Evolutionary conservation across 805 yeast genomes (phyloP), one percentile per base, ranked within the genome.

Genomic region (Cyberlindnera petersonii): DNA sequence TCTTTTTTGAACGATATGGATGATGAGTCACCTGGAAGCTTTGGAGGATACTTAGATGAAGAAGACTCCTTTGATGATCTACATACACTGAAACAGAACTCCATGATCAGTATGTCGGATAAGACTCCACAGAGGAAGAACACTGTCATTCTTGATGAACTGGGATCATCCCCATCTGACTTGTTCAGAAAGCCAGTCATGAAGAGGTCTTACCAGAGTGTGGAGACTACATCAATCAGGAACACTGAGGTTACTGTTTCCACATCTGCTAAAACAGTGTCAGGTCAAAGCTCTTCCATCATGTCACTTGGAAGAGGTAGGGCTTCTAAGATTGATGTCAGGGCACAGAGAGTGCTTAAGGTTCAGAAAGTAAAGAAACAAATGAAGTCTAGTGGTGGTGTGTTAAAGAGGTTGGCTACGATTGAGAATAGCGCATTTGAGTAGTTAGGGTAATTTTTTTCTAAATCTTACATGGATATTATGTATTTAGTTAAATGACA

Each of bases 221-320:
- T 60, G n/a, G 66, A 61, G 32, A 64, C 60, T 11, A 64, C 61
- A 24, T 67, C 44, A 3, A 15, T 61, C 39, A 65, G 66, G 39
- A 72, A 66, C 26, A 71, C 61, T 18, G 64, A 61, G 27, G 83
- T 80, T 15, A 75, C 75, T 1, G 59, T 76, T 5, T 68, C 76
- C 31, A 73, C 72, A 24, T 68, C 72, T 21, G 74, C 75, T 50
- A 77, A 69, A 54, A 68, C 71, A 9, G 80, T 76, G 2, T 67
- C 77, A 2, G 75, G 81, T 7, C 63, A 75, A 5, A 73, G 68
- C 44, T 75, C 83, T 2, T 74, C 83, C 8, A 72, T 83, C 46
- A 72, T 81, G 32, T 72, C 72, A 39, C 55, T 75, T 53, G 74
- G 80, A 15, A 56, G 59, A 42, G 31, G 38, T 5, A 38, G 32